A percentile compares a stretch with the other conserved stretches of the same genome.
phyloP scores from a whole-genome alignment of 768 basidiomycete genomes.

The Mycena rosella region DNA sequence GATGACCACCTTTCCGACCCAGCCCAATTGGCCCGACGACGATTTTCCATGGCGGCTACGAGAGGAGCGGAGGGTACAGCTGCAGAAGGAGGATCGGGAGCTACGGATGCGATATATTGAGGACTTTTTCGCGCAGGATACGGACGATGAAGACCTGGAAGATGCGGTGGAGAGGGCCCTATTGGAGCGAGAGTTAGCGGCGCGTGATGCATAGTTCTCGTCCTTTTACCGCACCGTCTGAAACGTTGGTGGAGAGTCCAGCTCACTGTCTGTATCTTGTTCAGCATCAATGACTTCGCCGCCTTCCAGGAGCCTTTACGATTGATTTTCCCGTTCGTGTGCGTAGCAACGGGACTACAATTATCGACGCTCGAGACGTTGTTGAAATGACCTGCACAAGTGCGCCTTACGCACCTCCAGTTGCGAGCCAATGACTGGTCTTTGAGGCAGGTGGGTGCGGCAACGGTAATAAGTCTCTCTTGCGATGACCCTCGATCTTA shows the following conservation, averaged over 20 bases:
- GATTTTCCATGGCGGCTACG: conserved; percentile 67
- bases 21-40: conserved; percentile 66
- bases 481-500: too few relatives aligned
- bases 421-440: too few relatives aligned
- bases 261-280: neutral
- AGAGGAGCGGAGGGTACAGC: conserved; percentile 49
- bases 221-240: conserved; percentile 13
- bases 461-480: too few relatives aligned
- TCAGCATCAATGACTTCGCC: neutral
- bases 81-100: conserved; percentile 53
- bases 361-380: too few relatives aligned
- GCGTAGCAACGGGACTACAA: too few relatives aligned
- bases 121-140: conserved; percentile 65
- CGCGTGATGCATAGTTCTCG: conserved; percentile 30
- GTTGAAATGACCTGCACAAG: too few relatives aligned
- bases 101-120: conserved; percentile 61
- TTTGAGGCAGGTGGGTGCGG: too few relatives aligned
- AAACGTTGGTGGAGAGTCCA: conserved; percentile 5
- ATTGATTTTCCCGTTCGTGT: too few relatives aligned
- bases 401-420: too few relatives aligned
- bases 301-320: too few relatives aligned
- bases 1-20: conserved; percentile 40
- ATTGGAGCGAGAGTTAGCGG: conserved; percentile 18
- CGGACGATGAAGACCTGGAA: conserved; percentile 56
- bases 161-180: conserved; percentile 32